Conservation (phyloP, 2,329 filamentous ascomycete genomes). For the Epichloe baconii region DNA sequence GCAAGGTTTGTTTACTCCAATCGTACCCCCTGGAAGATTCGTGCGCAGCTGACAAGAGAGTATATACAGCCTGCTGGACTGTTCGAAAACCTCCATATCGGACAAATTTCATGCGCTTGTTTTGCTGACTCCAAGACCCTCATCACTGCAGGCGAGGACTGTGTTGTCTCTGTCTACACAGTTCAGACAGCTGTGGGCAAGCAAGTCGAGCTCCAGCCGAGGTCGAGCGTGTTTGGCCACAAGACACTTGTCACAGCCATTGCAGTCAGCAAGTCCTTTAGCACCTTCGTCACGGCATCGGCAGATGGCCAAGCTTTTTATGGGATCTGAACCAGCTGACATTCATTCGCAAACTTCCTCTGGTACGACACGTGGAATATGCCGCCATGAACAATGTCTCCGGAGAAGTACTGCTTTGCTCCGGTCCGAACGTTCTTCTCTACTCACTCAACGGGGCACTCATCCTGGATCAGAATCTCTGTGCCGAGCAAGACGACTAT, state of each 20-base stretch:
- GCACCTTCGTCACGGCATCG: constrained; percentile 73
- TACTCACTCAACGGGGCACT: constrained; percentile 82
- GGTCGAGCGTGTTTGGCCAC: constrained; percentile 80
- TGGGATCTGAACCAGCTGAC: constrained; percentile 91
- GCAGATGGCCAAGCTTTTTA: constrained; percentile 72
- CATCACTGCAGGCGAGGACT: constrained; percentile 85
- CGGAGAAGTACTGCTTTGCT: constrained; percentile 78
- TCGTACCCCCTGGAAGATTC: neutral
- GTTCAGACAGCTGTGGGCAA: constrained; percentile 52
- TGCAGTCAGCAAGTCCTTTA: constrained; percentile 77
- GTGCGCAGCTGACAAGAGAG: constrained; percentile 14
- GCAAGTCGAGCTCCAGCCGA: constrained; percentile 63
- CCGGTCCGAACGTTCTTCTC: constrained; percentile 58
- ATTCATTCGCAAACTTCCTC: constrained; percentile 64
- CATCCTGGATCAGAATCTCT: constrained; percentile 71
- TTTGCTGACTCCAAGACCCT: constrained; percentile 86
- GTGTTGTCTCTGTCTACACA: constrained; percentile 75
- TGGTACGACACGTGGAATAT: constrained; percentile 50
- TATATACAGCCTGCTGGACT: constrained; percentile 54
- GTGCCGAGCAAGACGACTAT: constrained; percentile 55
- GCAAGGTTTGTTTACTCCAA: constrained; percentile 40
- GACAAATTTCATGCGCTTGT: constrained; percentile 69
- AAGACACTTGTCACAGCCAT: constrained; percentile 70
- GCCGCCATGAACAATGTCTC: constrained; percentile 81
- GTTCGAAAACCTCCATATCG: constrained; percentile 87